Base-by-base conservation (phyloP, 768 basidiomycete species). In the Suillus plorans region DNA sequence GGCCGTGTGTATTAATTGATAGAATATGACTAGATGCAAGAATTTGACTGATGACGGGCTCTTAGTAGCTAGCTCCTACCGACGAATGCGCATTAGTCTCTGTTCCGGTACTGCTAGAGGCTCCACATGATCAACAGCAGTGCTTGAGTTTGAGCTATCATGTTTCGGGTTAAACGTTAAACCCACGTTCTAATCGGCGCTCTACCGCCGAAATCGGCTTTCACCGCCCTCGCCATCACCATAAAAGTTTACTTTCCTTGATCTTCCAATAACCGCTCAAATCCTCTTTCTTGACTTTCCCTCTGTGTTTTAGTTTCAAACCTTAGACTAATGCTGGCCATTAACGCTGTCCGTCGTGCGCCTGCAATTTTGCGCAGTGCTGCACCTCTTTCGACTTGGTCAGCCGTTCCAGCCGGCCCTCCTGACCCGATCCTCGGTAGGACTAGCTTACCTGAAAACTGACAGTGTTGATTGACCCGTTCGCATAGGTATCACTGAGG, bases 391-490 rank as follows among this genome's bases (percentile, higher is more conserved):
- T 95, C 92, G 14, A 86, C 85, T 25, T 97, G 95, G 95, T 85
- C 89, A 58, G 78, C 84, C 64, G 93, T 97, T 64, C 86, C 89
- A 58, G 90, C 91, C 34, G 95, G 95, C 36, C 95, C 95, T 67
- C 94, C 95, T 31, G 95, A 97, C 76, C 88, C 95, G 60, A 97
- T 97, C 80, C 89, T 97, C 63, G 95, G 94, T 94, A 62, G 63
- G 75, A 31, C 50, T 37, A 49, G 31, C 42, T 65, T 55, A 47
- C 36, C 56, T 53, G n/a, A 57, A 31, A 28, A 4, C 53, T 20
- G 20, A 59, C 10, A 59, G 14, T 16, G 36, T 58, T 12, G 41
- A 44, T 61, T 60, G 59, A 18, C 10, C 9, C 18, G 66, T 42
- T 63, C 64, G 53, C 52, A 63, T n/a, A 93, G 91, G 93, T 67